Evolutionary conservation across 208 protist species (phyloP).

Genomic region (Lotmaria passim): DNA sequence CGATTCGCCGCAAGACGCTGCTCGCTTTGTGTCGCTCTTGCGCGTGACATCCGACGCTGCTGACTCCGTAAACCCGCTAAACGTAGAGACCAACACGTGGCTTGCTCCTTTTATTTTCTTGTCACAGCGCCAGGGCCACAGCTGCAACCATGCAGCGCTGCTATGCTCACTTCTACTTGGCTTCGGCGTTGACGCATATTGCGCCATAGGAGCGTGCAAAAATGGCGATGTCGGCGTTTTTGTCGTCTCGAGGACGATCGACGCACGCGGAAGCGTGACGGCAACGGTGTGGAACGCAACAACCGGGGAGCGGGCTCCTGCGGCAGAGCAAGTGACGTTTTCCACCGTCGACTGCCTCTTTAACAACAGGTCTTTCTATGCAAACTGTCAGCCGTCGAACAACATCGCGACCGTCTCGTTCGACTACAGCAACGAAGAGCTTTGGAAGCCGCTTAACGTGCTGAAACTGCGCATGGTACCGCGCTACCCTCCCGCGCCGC

Average conservation of each 20-base stretch:
- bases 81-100: constrained; percentile 51
- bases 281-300: constrained; percentile 86
- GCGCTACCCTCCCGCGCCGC: constrained; percentile 67
- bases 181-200: constrained; percentile 92
- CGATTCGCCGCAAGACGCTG: constrained; percentile 78
- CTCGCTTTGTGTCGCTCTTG: constrained; percentile 91
- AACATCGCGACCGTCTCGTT: constrained; percentile 63
- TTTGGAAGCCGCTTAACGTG: constrained; percentile 91
- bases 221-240: constrained; percentile 66
- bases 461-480: constrained; percentile 90
- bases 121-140: constrained; percentile 79
- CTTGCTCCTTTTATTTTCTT: constrained; percentile 85
- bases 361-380: constrained; percentile 88
- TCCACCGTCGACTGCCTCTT: constrained; percentile 85
- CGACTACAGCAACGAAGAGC: constrained; percentile 87
- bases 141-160: constrained; percentile 87
- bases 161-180: constrained; percentile 92
- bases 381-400: constrained; percentile 84
- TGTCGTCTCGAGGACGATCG: constrained; percentile 66
- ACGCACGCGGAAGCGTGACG: constrained; percentile 36
- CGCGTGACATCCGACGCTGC: constrained; percentile 49
- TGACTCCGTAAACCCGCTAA: constrained; percentile 36
- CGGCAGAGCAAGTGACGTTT: constrained; percentile 53
- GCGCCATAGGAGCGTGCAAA: constrained; percentile 59
- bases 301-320: constrained; percentile 57